Evolutionary conservation across 2,329 filamentous ascomycete species (phyloP).

Genomic region (Seiridium unicorne): DNA sequence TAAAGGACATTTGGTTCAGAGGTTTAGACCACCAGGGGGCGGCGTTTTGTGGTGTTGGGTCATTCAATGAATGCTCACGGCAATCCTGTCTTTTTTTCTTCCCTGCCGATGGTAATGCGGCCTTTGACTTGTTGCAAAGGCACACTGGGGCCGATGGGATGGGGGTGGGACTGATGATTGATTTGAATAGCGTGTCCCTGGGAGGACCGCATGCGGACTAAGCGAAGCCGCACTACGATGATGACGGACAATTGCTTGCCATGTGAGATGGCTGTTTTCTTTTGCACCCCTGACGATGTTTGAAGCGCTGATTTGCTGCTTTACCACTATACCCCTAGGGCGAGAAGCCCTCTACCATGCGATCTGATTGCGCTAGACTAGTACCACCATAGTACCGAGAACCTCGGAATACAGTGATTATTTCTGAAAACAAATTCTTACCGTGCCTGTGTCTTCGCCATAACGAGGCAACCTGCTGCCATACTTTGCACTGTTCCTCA

Average conservation of each 20-base stretch:
- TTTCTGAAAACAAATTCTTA: background rate
- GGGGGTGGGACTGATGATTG: too few relatives aligned
- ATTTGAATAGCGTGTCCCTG: too few relatives aligned
- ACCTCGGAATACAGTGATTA: background rate
- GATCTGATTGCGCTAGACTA: background rate
- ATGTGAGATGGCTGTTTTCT: too few relatives aligned
- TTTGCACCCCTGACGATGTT: background rate
- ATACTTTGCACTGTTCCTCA: background rate
- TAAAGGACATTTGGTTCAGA: slow-evolving; percentile 4
- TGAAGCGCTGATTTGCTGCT: background rate
- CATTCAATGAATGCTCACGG: background rate
- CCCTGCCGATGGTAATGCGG: too few relatives aligned
- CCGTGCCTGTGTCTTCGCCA: background rate
- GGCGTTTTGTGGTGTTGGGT: background rate
- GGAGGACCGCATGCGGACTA: too few relatives aligned
- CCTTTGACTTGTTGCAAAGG: too few relatives aligned
- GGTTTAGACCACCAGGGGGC: background rate
- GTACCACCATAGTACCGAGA: background rate
- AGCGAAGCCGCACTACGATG: background rate
- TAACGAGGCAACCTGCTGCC: background rate
- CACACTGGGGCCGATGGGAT: too few relatives aligned
- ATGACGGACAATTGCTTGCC: background rate
- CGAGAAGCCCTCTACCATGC: background rate
- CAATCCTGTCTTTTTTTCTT: background rate
- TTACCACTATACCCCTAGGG: background rate